Conservation (phyloP, 768 basidiomycete species). For the Lactarius akahatsu region DNA sequence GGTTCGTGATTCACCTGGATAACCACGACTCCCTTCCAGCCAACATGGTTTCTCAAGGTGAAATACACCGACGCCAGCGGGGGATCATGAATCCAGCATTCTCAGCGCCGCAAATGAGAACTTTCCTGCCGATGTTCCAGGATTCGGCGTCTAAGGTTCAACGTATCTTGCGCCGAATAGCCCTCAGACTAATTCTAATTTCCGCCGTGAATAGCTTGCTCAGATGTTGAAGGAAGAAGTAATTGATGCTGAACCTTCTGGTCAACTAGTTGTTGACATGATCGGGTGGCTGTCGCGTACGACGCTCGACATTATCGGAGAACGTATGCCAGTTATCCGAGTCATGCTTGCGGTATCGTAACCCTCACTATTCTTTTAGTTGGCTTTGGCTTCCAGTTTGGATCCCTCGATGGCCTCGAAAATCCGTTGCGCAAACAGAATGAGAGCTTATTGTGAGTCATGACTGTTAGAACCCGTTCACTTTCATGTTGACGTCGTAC, state of each 20-base stretch:
- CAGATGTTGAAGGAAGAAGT: slow-evolving; percentile 32
- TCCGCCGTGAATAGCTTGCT: slow-evolving; percentile 23
- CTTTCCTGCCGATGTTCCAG: slow-evolving; percentile 32
- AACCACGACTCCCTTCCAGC: too few relatives aligned
- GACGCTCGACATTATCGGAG: slow-evolving; percentile 34
- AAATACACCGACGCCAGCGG: slow-evolving; percentile 30
- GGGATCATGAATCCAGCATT: slow-evolving; percentile 35
- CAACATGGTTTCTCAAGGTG: slow-evolving; percentile 15
- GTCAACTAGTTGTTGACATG: slow-evolving; percentile 23
- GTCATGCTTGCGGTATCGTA: neutral
- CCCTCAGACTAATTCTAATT: neutral
- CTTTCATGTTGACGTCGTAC: neutral
- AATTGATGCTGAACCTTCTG: neutral
- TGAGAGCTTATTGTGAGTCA: slow-evolving; percentile 33
- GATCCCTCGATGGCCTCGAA: slow-evolving; percentile 30
- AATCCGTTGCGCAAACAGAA: slow-evolving; percentile 30
- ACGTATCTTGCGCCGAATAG: neutral
- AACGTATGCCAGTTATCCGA: slow-evolving; percentile 22
- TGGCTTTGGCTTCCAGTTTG: slow-evolving; percentile 33
- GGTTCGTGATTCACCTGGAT: slow-evolving; percentile 22
- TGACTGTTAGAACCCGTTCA: neutral
- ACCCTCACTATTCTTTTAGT: slow-evolving; percentile 14
- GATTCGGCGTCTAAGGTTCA: slow-evolving; percentile 28
- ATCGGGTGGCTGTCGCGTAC: slow-evolving; percentile 30
- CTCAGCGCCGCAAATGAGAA: slow-evolving; percentile 30